Evolutionary conservation across 2,329 filamentous ascomycete species (phyloP), one percentile per base, ranked within the genome.

Genomic region (Teratosphaeria nubilosa): DNA sequence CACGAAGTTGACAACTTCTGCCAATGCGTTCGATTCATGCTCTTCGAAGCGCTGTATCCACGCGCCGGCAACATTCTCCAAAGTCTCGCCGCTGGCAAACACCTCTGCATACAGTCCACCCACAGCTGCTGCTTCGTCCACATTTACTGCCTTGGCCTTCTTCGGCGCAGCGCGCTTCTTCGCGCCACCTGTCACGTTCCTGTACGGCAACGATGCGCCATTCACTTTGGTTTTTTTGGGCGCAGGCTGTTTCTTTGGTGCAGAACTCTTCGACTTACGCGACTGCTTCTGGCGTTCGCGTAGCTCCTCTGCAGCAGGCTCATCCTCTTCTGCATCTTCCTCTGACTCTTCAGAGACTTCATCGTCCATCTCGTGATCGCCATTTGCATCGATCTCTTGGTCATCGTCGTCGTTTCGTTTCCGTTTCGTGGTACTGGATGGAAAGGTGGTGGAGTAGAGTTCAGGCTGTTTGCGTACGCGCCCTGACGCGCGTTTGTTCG

Each of bases 1-100:
- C 24, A 85, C 77, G 57, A 86, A 81, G 66, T 85, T 86, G 69
- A 86, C 74, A 56, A 86, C 68, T 59, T 85, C 81, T 53, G 78
- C 76, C 65, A 86, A 72, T 5, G 81, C 82, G 41, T 72, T 70
- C 24, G 79, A 74, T 63, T 82, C 81, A 63, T 84, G 73, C 55
- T 79, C 73, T 56, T 81, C 75, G 70, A 85, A 86, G 51, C 73
- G 71, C 56, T 76, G 72, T 52, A 85, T 72, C 83, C 83, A 86
- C 57, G 79, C 74, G 37, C 80, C 78, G 13, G 81, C 80, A 31
- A 81, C 80, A 37, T 81, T 78, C 58, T 85, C 81, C 25, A 80
- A 69, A 45, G 76, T 77, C 62, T 80, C 77, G 55, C 75, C 78
- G 62, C 77, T 76, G 32, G 78, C 79, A 67, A 86, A 86, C 16